A percentile compares a stretch with the other conserved stretches of the same genome.
Conservation (phyloP, 2,329 filamentous ascomycete species). For the Epichloe aotearoae region DNA sequence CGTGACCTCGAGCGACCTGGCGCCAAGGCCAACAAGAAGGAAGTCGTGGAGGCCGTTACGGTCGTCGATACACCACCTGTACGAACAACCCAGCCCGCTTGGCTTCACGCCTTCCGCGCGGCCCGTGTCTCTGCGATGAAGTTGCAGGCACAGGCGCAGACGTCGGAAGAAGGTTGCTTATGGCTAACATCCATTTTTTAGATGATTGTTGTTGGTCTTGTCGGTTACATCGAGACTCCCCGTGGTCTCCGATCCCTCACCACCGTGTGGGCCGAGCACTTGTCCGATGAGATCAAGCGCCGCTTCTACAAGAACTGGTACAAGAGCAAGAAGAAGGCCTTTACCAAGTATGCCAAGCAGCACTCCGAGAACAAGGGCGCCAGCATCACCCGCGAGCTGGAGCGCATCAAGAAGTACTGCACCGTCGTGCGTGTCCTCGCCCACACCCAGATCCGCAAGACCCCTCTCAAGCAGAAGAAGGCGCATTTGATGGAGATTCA, state of each 20-base stretch:
- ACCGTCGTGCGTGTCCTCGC: conserved; percentile 97
- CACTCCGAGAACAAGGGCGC: conserved; percentile 87
- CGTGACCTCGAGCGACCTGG: conserved; percentile 97
- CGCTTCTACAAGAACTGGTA: conserved; percentile 99
- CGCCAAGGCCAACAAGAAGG: conserved; percentile 99
- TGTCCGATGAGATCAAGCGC: conserved; percentile 97
- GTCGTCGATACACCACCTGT: conserved; percentile 92
- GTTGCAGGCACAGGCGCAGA: too few relatives aligned
- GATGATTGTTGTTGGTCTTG: conserved; percentile 99
- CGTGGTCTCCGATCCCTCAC: conserved; percentile 98
- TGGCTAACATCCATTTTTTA: conserved; percentile 55
- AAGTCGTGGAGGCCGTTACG: conserved; percentile 79
- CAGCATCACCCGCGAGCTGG: conserved; percentile 90
- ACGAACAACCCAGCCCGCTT: conserved; percentile 75
- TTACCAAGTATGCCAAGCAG: conserved; percentile 99
- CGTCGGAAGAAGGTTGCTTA: conserved; percentile 34
- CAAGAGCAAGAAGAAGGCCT: conserved; percentile 99
- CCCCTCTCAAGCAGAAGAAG: conserved; percentile 99
- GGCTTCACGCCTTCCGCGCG: conserved; percentile 35
- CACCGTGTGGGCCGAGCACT: conserved; percentile 98
- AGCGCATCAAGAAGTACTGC: conserved; percentile 99
- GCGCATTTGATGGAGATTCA: conserved; percentile 99
- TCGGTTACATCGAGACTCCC: conserved; percentile 99
- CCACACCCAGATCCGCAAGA: conserved; percentile 99
- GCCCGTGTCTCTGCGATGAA: background rate